Conservation (phyloP, 768 basidiomycete genomes). For the Pleurotus cornucopiae region DNA sequence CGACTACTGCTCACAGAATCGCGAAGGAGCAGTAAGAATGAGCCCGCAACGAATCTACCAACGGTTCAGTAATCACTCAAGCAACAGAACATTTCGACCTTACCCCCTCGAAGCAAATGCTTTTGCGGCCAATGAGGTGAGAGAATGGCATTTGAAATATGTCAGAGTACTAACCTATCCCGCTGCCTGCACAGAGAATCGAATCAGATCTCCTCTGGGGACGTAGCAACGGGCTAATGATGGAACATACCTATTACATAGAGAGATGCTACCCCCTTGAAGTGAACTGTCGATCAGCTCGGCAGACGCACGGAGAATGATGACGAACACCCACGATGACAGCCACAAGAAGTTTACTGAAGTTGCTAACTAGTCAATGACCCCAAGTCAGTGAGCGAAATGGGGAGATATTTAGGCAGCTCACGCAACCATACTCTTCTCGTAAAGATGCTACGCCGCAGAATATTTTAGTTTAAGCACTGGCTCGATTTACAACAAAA, state of each 20-base stretch:
- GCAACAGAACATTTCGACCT: conserved; percentile 6
- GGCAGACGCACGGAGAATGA: no score
- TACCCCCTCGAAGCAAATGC: conserved; percentile 27
- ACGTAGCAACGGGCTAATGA: not conserved
- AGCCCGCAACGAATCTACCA: conserved; percentile 18
- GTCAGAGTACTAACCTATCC: not conserved
- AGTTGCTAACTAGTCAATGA: conserved; percentile 14
- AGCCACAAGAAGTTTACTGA: conserved; percentile 12
- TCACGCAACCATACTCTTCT: conserved; percentile 23
- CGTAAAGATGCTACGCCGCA: conserved; percentile 18
- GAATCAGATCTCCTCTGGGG: not conserved
- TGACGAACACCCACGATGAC: conserved; percentile 16
- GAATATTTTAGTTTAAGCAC: not conserved
- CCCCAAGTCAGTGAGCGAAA: not conserved
- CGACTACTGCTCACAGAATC: not conserved
- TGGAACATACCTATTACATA: conserved; percentile 6
- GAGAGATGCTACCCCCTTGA: conserved; percentile 3
- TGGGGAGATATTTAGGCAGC: not conserved
- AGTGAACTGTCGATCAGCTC: not conserved
- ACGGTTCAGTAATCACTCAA: no score
- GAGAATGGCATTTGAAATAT: not conserved
- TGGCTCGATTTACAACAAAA: not conserved
- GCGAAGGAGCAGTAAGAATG: conserved; percentile 19
- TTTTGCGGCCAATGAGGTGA: conserved; percentile 7
- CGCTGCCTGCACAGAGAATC: not conserved